These are phyloP conservation scores for Puccinia horiana DNA, from an alignment of 1,284 basidiomycete genomes.

Conservation along the genomic window DNA sequence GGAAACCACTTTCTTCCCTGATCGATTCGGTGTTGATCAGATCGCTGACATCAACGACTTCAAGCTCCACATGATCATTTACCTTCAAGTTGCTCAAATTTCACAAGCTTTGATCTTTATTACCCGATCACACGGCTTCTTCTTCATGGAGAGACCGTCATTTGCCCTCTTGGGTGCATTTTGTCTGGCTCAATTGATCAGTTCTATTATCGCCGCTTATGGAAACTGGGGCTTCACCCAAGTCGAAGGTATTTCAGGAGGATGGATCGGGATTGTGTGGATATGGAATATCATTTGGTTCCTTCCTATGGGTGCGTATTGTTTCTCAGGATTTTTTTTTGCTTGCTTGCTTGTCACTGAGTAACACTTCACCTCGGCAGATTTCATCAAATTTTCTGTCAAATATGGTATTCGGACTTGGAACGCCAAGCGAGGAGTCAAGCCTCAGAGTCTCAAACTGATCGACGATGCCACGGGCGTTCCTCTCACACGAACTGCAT, in stretches of 20 bases:
- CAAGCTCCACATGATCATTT: constrained; percentile 70
- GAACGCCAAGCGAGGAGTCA: constrained; percentile 42
- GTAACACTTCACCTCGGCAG: neutral
- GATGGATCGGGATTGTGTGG: constrained; percentile 95
- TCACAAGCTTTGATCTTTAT: constrained; percentile 50
- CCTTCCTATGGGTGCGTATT: constrained; percentile 69
- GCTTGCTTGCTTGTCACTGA: neutral
- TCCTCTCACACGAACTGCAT: constrained; percentile 43
- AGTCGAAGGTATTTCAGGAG: constrained; percentile 69
- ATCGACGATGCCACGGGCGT: constrained; percentile 27
- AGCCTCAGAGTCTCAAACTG: constrained; percentile 25
- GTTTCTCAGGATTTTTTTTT: neutral
- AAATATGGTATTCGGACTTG: constrained; percentile 42
- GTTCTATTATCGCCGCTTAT: constrained; percentile 91
- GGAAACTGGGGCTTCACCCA: constrained; percentile 79
- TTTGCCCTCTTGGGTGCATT: constrained; percentile 83
- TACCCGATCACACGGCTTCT: constrained; percentile 49
- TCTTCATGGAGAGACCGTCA: constrained; percentile 48
- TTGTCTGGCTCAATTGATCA: constrained; percentile 86
- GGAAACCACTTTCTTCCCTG: constrained; percentile 84
- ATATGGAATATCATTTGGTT: constrained; percentile 81
- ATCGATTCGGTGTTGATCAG: constrained; percentile 72
- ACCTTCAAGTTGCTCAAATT: constrained; percentile 49
- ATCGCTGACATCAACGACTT: constrained; percentile 35
- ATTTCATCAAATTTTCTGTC: constrained; percentile 48